Conservation (phyloP, 2,329 filamentous ascomycete species). For the Xylariales sp. region DNA sequence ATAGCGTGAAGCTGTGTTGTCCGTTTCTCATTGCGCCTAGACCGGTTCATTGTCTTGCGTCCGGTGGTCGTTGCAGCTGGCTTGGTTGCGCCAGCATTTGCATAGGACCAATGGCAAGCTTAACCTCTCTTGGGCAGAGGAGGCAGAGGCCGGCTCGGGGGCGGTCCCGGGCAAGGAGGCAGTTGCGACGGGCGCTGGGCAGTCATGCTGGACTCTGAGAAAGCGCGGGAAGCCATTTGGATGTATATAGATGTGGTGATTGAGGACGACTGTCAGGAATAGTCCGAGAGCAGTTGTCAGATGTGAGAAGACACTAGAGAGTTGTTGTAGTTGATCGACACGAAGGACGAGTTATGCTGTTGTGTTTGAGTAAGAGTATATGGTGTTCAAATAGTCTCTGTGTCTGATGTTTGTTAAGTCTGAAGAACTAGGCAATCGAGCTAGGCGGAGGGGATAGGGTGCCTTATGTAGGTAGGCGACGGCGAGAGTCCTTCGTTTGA, state of each 20-base stretch:
- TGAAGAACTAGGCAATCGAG: slow-evolving; percentile 16
- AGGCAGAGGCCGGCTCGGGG: slow-evolving; percentile 58
- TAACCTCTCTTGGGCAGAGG: slow-evolving; percentile 60
- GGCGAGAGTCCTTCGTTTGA: slow-evolving; percentile 18
- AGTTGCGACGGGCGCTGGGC: slow-evolving; percentile 61
- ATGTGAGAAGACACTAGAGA: background rate
- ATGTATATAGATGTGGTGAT: slow-evolving; percentile 5
- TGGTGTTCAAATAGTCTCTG: slow-evolving; percentile 10
- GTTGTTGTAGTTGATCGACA: slow-evolving; percentile 1
- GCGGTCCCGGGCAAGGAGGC: slow-evolving; percentile 63
- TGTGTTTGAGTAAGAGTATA: slow-evolving; percentile 20
- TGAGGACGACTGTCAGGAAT: background rate
- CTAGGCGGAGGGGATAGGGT: slow-evolving; percentile 17
- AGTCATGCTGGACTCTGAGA: slow-evolving; percentile 40
- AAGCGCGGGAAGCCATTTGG: slow-evolving; percentile 6
- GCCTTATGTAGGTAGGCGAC: slow-evolving; percentile 23
- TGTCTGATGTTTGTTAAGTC: slow-evolving; percentile 12
- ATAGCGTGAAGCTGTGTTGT: background rate
- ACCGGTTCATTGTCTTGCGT: slow-evolving; percentile 1
- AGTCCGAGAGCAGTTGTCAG: background rate
- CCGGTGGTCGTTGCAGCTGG: slow-evolving; percentile 6
- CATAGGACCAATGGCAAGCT: slow-evolving; percentile 10
- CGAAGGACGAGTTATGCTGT: too few species aligned
- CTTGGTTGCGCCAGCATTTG: slow-evolving; percentile 3
- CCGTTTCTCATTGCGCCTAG: background rate